These are phyloP conservation scores for Phoma sp. DNA, from an alignment of 2,329 filamentous ascomycete genomes.

Conservation along the genomic window DNA sequence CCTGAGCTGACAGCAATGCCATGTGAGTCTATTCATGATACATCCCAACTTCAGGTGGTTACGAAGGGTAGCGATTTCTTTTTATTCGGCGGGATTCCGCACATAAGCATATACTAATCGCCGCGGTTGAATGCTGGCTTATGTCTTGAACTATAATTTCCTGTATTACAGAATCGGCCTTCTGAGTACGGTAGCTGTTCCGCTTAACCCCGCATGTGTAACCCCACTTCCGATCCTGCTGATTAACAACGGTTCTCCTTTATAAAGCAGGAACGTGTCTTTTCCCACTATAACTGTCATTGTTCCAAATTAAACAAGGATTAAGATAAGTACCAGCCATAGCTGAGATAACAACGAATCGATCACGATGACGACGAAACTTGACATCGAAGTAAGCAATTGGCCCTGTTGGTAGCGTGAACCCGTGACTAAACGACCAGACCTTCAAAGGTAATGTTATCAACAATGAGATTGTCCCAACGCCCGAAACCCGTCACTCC, in stretches of 20 bases:
- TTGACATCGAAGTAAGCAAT: conserved; percentile 18
- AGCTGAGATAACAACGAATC: background rate
- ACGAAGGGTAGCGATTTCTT: no score
- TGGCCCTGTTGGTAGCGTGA: background rate
- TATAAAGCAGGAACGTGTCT: background rate
- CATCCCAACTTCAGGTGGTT: no score
- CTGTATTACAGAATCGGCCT: no score
- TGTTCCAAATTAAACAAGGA: background rate
- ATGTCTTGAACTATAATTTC: no score
- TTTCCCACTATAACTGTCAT: background rate
- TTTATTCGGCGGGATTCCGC: no score
- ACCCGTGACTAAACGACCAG: background rate
- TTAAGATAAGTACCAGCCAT: background rate
- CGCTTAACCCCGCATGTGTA: conserved; percentile 9
- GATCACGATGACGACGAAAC: background rate
- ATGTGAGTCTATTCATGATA: no score
- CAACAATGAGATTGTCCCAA: conserved; percentile 54
- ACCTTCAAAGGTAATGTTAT: conserved; percentile 54
- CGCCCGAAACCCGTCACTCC: conserved; percentile 52
- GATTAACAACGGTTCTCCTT: no score
- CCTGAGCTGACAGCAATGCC: no score
- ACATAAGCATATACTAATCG: no score
- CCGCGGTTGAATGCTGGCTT: no score
- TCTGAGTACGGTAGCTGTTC: no score
- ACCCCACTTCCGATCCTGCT: conserved; percentile 3